These are phyloP conservation scores for Acer saccharum DNA, from an alignment of 345 rosid genomes.

Conservation along the genomic window DNA sequence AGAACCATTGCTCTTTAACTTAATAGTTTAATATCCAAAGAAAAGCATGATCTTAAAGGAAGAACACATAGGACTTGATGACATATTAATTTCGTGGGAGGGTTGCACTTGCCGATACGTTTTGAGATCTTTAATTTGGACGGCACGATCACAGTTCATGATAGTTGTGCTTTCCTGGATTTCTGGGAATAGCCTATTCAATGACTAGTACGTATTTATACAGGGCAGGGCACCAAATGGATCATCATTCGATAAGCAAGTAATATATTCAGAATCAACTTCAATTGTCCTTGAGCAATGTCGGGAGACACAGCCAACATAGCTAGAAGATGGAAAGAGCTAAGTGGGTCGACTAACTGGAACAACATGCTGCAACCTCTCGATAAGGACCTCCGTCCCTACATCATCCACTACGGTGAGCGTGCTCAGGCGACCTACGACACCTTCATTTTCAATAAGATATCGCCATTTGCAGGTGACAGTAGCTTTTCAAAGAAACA, in stretches of 20 bases:
- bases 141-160: background rate
- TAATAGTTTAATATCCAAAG: background rate
- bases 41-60: too few species aligned
- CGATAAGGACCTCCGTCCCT: constrained; percentile 35
- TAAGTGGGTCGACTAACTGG: constrained; percentile 36
- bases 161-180: background rate
- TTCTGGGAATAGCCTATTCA: background rate
- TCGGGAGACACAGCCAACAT: background rate
- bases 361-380: constrained; percentile 28
- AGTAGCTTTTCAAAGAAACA: constrained; percentile 14
- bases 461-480: constrained; percentile 40
- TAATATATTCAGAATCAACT: background rate
- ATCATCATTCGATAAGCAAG: too few species aligned
- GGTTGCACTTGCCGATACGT: background rate
- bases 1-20: background rate
- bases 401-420: constrained; percentile 35
- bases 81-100: background rate
- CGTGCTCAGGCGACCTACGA: constrained; percentile 53
- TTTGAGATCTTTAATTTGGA: background rate
- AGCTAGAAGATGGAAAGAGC: constrained; percentile 32
- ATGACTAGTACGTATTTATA: background rate
- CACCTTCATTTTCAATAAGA: constrained; percentile 34
- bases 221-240: background rate
- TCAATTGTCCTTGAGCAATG: background rate
- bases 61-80: too few species aligned